Percentiles rank a stretch among this genome's conserved stretches.
Evolutionary conservation across 805 yeast genomes (phyloP).

Genomic region (Cyberlindnera xishuangbannaensis): DNA sequence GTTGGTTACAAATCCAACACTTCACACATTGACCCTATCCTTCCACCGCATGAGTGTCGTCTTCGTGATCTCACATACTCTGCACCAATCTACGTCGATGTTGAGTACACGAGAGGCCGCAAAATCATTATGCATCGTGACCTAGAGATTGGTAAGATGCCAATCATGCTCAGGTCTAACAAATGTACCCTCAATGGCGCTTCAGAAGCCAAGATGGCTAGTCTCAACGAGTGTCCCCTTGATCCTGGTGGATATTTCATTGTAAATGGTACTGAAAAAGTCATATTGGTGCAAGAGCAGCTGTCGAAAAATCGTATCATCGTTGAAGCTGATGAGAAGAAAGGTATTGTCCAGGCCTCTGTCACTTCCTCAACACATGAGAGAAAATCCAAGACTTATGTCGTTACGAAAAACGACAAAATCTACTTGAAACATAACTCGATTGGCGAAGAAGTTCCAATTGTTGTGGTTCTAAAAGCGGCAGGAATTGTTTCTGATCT

Average conservation of each 20-base stretch:
- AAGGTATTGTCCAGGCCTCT: slow-evolving; percentile 91
- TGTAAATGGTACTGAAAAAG: slow-evolving; percentile 97
- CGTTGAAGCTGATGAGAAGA: slow-evolving; percentile 95
- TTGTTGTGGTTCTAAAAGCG: slow-evolving; percentile 87
- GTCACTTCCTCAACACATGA: slow-evolving; percentile 98
- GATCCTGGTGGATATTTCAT: slow-evolving; percentile 99
- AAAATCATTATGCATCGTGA: slow-evolving; percentile 86
- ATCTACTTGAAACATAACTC: slow-evolving; percentile 94
- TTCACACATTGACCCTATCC: slow-evolving; percentile 47
- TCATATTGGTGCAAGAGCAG: slow-evolving; percentile 94
- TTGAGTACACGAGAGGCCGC: slow-evolving; percentile 93
- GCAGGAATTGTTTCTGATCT: slow-evolving; percentile 90
- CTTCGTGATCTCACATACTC: slow-evolving; percentile 90
- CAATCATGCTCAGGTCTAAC: slow-evolving; percentile 93
- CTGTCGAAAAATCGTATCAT: slow-evolving; percentile 94
- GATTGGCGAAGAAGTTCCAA: slow-evolving; percentile 91
- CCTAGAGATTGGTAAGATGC: slow-evolving; percentile 96
- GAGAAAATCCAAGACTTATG: slow-evolving; percentile 95
- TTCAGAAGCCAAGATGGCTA: slow-evolving; percentile 80
- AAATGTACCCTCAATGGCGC: slow-evolving; percentile 83
- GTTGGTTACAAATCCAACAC: slow-evolving; percentile 77
- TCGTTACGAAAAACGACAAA: slow-evolving; percentile 83
- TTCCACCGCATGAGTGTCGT: slow-evolving; percentile 94
- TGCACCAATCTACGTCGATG: slow-evolving; percentile 95
- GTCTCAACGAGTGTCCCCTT: slow-evolving; percentile 85